Base-by-base conservation (phyloP, 1,284 basidiomycete species). In the Pseudozyma sp. region DNA sequence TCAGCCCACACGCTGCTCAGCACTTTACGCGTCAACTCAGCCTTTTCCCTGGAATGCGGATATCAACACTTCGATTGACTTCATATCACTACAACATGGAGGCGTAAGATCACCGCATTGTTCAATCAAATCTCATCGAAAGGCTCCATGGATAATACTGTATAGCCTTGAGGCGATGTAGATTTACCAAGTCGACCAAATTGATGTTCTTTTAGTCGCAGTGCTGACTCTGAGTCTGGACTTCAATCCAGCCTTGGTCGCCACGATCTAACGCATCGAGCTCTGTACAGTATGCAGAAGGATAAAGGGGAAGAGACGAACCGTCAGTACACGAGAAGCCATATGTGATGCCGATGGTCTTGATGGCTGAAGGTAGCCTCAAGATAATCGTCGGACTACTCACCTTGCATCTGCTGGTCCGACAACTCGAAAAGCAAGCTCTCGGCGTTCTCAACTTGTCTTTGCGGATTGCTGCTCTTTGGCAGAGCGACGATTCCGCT, bases 341-440 rank as follows among this genome's bases (percentile, higher is more conserved):
- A 19, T 44, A 18, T 13, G 16, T 44, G 9, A 3, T 4, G 5
- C 43, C 43, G 3, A 40, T n/a, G n/a, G n/a, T n/a, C 18, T 44
- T 31, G 6, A 31, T 3, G 25, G 25, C 43, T 44, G 13, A 11
- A 19, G 21, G n/a, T 10, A 18, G 6, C 19, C 3, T 21, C 51
- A 3, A 14, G 4, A 38, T 38, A n/a, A 39, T 18, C 35, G 25
- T 11, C 11, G 25, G 13, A 9, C n/a, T n/a, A 65, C 69, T 66
- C 16, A 71, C 69, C 69, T 56, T 71, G 71, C 88, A 94, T 89
- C 70, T 93, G 92, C 43, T 89, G 88, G 8, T 85, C 78, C 53
- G 85, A 85, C 13, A 95, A 87, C 59, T 88, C 88, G 77, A 94
- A 94, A 80, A 91, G 90, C 67, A 89, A 93, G 1, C 93, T 83